Evolutionary conservation across 352 stramenopile genomes (phyloP).

Genomic region (Plasmopara halstedii): DNA sequence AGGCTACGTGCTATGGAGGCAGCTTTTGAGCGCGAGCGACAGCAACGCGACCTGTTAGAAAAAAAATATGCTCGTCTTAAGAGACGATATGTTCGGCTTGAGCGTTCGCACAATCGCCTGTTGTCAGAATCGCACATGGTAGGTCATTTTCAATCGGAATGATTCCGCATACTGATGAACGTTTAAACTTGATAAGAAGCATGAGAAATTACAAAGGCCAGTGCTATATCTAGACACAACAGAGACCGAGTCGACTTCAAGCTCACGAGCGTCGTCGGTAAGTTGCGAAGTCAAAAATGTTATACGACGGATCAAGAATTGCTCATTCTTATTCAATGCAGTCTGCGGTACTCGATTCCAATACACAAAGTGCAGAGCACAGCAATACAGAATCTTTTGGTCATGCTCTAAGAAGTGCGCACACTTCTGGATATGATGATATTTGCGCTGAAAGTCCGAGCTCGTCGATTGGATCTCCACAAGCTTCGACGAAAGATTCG

Average conservation of each 20-base stretch:
- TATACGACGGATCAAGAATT: too few species aligned
- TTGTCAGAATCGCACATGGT: conserved; percentile 26
- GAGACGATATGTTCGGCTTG: conserved; percentile 50
- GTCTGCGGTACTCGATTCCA: conserved; percentile 53
- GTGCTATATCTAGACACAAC: background rate
- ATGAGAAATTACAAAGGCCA: background rate
- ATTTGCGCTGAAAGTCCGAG: conserved; percentile 50
- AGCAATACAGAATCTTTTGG: conserved; percentile 4
- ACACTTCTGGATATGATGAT: conserved; percentile 17
- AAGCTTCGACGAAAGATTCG: conserved; percentile 1
- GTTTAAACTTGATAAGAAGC: too few species aligned
- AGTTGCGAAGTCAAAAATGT: background rate
- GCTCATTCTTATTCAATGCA: conserved; percentile 2
- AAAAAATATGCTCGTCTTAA: conserved; percentile 72
- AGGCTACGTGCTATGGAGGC: conserved; percentile 35
- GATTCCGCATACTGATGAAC: background rate
- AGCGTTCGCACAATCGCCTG: conserved; percentile 40
- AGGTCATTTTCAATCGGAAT: background rate
- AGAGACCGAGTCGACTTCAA: background rate
- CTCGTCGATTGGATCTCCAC: conserved; percentile 20
- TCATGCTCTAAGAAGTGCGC: conserved; percentile 5
- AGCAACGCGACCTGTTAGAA: conserved; percentile 43
- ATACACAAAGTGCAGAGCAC: conserved; percentile 14
- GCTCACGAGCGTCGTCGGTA: conserved; percentile 11
- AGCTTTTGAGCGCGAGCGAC: conserved; percentile 38